Conservation (phyloP, 2,329 filamentous ascomycete species). For the Phyllosticta capitalensis region DNA sequence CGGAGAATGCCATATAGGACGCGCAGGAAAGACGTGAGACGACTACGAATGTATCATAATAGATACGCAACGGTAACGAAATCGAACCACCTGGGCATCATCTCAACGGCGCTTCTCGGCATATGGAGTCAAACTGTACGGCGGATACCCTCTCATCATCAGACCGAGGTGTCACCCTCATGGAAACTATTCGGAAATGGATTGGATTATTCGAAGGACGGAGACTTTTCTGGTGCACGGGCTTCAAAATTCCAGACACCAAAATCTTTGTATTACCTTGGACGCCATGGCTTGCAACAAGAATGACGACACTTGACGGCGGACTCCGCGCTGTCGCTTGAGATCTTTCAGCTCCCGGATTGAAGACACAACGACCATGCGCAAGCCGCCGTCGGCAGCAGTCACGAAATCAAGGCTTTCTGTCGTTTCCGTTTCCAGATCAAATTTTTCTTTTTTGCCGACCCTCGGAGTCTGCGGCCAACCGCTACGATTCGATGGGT, state of each 20-base stretch:
- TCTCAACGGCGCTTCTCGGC: slow-evolving; percentile 9
- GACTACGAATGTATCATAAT: slow-evolving; percentile 6
- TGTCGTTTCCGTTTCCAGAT: background rate
- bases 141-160: background rate
- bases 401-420: background rate
- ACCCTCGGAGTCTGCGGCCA: background rate
- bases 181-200: background rate
- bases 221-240: background rate
- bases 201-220: background rate
- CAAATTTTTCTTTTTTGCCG: background rate
- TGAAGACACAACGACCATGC: background rate
- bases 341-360: background rate
- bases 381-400: background rate
- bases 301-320: background rate
- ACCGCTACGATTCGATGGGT: no score
- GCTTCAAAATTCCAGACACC: background rate
- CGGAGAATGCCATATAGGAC: slow-evolving; percentile 16
- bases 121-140: background rate
- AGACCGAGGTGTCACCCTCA: background rate
- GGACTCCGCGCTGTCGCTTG: background rate
- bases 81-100: slow-evolving; percentile 5
- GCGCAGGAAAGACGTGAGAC: background rate
- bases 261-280: background rate
- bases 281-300: no score
- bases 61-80: slow-evolving; percentile 1